Evolutionary conservation across 306 rosid species (phyloP).

Genomic region (Lagenaria siceraria): DNA sequence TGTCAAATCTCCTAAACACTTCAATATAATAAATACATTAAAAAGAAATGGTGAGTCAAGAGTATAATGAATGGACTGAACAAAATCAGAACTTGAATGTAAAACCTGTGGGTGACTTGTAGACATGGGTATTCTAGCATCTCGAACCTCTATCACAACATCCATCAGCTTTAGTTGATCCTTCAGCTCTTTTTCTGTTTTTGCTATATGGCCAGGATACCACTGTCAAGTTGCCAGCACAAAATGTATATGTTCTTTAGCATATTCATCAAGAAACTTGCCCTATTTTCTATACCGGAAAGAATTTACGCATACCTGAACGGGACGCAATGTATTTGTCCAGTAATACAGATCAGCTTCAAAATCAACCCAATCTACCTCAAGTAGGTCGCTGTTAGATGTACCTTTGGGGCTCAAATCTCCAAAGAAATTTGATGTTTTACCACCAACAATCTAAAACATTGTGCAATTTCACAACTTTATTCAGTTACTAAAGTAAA

Average conservation of each 20-base stretch:
- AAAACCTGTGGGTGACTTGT: conserved; percentile 87
- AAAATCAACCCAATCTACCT: conserved; percentile 50
- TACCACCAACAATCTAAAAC: conserved; percentile 72
- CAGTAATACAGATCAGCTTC: conserved; percentile 76
- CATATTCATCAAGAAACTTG: neutral
- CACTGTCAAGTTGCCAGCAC: conserved; percentile 39
- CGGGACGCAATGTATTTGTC: conserved; percentile 75
- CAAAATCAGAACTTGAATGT: neutral
- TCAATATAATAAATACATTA: neutral
- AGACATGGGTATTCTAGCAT: conserved; percentile 82
- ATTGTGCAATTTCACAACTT: neutral
- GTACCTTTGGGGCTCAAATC: conserved; percentile 18
- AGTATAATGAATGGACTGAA: neutral
- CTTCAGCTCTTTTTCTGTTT: conserved; percentile 87
- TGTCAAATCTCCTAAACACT: neutral
- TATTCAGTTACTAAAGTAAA: neutral
- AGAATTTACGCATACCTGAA: conserved; percentile 44
- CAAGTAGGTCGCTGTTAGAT: conserved; percentile 19
- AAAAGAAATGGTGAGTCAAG: neutral
- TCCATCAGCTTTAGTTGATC: conserved; percentile 81
- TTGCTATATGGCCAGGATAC: conserved; percentile 98
- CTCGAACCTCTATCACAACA: conserved; percentile 90
- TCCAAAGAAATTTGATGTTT: conserved; percentile 26
- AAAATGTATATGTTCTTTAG: neutral
- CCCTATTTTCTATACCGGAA: neutral